Conservation (phyloP, 2,329 filamentous ascomycete species). For the Phyllosticta citriasiana region DNA sequence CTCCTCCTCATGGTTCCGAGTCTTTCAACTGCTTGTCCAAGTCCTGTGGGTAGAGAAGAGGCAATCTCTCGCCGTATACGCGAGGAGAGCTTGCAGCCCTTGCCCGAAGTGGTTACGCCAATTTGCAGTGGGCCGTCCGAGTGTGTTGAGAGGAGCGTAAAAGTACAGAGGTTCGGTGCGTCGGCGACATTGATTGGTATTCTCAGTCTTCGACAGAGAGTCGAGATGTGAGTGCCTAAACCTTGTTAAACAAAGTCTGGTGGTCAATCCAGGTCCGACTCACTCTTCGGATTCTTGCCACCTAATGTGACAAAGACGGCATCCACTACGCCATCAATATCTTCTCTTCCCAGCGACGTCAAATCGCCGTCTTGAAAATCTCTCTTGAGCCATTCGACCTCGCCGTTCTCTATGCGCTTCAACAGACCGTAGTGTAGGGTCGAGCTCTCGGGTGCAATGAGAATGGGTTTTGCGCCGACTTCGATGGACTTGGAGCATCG, state of each 20-base stretch:
- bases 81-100: conserved; percentile 86
- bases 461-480: conserved; percentile 69
- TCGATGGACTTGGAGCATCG: conserved; percentile 71
- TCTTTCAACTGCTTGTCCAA: conserved; percentile 67
- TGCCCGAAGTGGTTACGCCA: conserved; percentile 89
- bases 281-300: conserved; percentile 40
- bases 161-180: conserved; percentile 74
- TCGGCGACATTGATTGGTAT: conserved; percentile 94
- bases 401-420: conserved; percentile 55
- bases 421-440: conserved; percentile 52
- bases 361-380: conserved; percentile 63
- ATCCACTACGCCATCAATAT: conserved; percentile 72
- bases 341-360: conserved; percentile 64
- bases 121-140: conserved; percentile 87
- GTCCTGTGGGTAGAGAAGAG: conserved; percentile 60
- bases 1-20: conserved; percentile 49
- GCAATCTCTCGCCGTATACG: conserved; percentile 83
- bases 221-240: conserved; percentile 57
- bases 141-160: conserved; percentile 81
- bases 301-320: conserved; percentile 76
- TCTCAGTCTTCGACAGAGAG: conserved; percentile 63
- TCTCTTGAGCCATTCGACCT: conserved; percentile 56
- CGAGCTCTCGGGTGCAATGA: conserved; percentile 60
- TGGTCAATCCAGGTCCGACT: conserved; percentile 8
- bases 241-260: conserved; percentile 10